Evolutionary conservation across 495 filamentous ascomycete species (phyloP), one percentile per base, ranked within the genome.

Genomic region (Hypoxylon fragiforme): DNA sequence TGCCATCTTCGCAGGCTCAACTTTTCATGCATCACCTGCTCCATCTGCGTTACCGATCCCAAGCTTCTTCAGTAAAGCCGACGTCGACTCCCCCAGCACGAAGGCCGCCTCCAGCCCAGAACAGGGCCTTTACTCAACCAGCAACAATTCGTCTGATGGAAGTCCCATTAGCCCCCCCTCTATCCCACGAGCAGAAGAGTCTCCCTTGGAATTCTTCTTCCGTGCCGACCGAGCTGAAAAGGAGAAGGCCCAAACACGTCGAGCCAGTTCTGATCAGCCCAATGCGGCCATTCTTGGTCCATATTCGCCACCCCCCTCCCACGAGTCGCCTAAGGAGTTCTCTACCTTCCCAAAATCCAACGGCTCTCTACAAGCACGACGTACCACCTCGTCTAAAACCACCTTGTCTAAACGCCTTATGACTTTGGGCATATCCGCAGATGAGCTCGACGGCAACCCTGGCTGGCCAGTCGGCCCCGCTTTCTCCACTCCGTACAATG

Each of bases 21-120:
- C 90, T 0, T 99, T 99, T 70, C 92, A 97, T 67, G 88, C 90
- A 8, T 99, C 94, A 1, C 94, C 94, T 11, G 92, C 91, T 2
- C 88, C 95, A 1, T 92, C 91, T 2, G 83, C 90, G n/a, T 80
- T 99, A 3, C 95, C 95, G 0, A 89, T 96, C 34, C 94, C 94
- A 1, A 94, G 85, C 67, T 96, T 96, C 67, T 82, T 96, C 44
- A 88, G 88, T n/a, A 92, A 86, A 48, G 86, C 90, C 0, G 75
- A 90, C 9, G 85, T 86, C 5, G 85, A 88, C 38, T 81, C 80
- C 5, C 79, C 80, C 12, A 54, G 64, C n/a, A 54, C 57, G 4
- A 55, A 66, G 75, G 57, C 74, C 18, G 38, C 54, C 5, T 50
- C 63, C 16, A 66, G 51, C 16, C 58, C 57, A 5, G 62, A 57